Conservation (phyloP, 768 basidiomycete species). For the Rhodotorula babjevae region DNA sequence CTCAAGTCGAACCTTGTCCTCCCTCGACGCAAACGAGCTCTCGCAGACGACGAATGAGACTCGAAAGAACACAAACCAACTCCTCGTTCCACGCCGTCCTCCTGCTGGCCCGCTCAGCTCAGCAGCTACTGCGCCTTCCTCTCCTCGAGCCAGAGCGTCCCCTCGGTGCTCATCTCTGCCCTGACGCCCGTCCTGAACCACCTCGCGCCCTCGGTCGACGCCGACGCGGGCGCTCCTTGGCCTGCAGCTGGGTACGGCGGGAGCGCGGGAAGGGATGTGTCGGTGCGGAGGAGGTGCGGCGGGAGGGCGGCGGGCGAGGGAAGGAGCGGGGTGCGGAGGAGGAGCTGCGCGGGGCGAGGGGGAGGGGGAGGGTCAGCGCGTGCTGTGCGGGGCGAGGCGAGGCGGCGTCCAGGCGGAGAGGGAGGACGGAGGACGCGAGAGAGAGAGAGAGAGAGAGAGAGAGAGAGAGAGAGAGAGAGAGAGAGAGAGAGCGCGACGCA, state of each 20-base stretch:
- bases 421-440: too few species aligned
- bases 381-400: too few species aligned
- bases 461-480: not conserved
- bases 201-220: not conserved
- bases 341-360: constrained; percentile 4
- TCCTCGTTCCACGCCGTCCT: too few species aligned
- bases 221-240: not conserved
- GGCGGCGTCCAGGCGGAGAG: too few species aligned
- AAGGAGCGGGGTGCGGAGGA: constrained; percentile 30
- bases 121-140: too few species aligned
- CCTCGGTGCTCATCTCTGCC: constrained; percentile 31
- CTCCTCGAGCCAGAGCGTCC: constrained; percentile 30
- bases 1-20: too few species aligned
- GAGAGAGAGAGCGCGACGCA: not conserved
- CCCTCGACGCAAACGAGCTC: too few species aligned
- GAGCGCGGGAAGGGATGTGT: constrained; percentile 1
- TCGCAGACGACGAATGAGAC: too few species aligned
- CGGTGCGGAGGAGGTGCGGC: constrained; percentile 10
- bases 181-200: constrained; percentile 34
- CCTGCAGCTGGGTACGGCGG: constrained; percentile 25
- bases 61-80: too few species aligned
- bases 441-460: too few species aligned
- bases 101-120: too few species aligned
- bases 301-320: constrained; percentile 21
- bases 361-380: too few species aligned